Evolutionary conservation across 2,329 filamentous ascomycete genomes (phyloP), one percentile per base, ranked within the genome.

Genomic region (Lasiodiplodia sp.): DNA sequence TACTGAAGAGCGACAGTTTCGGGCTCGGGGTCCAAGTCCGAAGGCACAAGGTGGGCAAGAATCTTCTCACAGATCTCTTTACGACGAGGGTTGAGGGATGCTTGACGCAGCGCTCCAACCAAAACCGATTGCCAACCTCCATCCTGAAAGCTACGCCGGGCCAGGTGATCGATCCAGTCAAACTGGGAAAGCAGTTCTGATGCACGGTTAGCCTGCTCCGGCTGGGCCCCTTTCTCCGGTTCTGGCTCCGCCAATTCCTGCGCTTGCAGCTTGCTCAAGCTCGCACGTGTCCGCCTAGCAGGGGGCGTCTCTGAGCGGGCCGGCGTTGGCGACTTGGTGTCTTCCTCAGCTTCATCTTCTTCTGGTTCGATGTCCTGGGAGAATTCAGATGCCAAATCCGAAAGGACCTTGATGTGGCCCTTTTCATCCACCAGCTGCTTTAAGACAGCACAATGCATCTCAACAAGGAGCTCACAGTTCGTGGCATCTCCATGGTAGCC

Each of bases 101-200:
- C 82, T 73, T 96, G 94, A 78, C 97, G 86, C 18, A 99, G 81
- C 18, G 98, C 83, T 7, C 94, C 96, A 53, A 97, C 90, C 75
- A 98, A 86, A 71, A 97, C 95, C 70, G 93, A 81, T 79, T 97
- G 89, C 96, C 96, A 99, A 23, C 94, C 94, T 68, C 95, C 96
- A 55, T 95, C 88, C 71, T 88, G 86, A 77, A 98, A 97, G 72
- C 97, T 91, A 56, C 95, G 91, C 74, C 92, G 92, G 71, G 90
- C 89, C 25, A 97, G 84, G 71, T 92, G 88, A 66, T 96, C 92
- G 69, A 96, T 88, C 96, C 96, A 99, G 73, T 93, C 88, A 71
- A 91, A 94, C 7, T 88, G 85, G 10, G 82, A 85, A 57, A 96
- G 85, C 74, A 96, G 88, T 70, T 97, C 93, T 25, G 90, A 87